phyloP scores from a whole-genome alignment of 164 flowering plant genomes.

The Vitis rupestris region DNA sequence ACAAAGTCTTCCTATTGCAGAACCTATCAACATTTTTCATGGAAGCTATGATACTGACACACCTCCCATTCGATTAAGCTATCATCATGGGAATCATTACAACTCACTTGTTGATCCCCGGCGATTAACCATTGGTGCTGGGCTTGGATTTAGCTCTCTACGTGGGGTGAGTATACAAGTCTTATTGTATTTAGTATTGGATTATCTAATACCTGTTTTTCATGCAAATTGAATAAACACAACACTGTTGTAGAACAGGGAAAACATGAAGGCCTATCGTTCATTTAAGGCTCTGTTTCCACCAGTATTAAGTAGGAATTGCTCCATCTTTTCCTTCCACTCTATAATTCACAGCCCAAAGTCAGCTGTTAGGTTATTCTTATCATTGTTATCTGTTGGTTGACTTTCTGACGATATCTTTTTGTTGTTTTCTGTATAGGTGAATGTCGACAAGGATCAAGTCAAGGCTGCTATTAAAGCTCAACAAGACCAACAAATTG shows the following conservation, averaged over 20 bases:
- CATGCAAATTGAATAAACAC: too few relatives aligned
- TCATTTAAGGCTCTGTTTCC: too few relatives aligned
- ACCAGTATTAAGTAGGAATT: too few relatives aligned
- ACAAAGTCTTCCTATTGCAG: constrained; percentile 36
- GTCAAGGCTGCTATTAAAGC: constrained; percentile 98
- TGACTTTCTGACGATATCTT: too few relatives aligned
- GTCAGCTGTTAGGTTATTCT: too few relatives aligned
- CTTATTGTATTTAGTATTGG: neutral
- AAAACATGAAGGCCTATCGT: too few relatives aligned
- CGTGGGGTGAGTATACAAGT: constrained; percentile 62
- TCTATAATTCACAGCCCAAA: too few relatives aligned
- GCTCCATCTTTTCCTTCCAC: too few relatives aligned
- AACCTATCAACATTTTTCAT: constrained; percentile 95
- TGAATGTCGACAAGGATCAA: constrained; percentile 77
- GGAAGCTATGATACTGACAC: constrained; percentile 84
- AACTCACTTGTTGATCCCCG: constrained; percentile 98
- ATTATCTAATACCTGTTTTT: neutral
- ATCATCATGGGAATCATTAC: constrained; percentile 97
- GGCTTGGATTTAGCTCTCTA: constrained; percentile 94
- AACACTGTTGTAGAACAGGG: too few relatives aligned
- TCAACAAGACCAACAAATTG: constrained; percentile 97
- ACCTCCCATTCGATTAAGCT: constrained; percentile 90
- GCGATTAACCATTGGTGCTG: constrained; percentile 83
- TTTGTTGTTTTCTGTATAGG: constrained; percentile 35
- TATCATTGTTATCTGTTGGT: too few relatives aligned